Evolutionary conservation across 2,329 filamentous ascomycete genomes (phyloP), one percentile per base, ranked within the genome.

Genomic region (Fusarium albosuccineum): DNA sequence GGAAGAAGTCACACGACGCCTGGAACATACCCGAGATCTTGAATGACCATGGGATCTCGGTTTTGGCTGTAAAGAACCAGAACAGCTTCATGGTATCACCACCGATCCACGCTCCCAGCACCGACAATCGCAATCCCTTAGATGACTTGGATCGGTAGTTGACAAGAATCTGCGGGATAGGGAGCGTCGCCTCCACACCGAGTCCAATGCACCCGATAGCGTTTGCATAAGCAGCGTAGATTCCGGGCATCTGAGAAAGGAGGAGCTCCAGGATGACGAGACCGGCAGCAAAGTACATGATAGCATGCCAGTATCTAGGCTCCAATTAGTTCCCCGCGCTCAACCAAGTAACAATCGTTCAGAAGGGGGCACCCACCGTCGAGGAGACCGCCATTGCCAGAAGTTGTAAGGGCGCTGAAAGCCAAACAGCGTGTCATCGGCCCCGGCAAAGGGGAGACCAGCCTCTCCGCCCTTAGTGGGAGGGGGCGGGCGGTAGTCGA

Each of bases 41-140:
- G 79, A 96, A 97, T 2, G 91, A 88, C 85, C 86, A 86, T 0
- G 92, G 92, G 33, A 96, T 92, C 72, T 86, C 83, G 5, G 87
- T 87, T 1, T 85, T 87, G 1, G 90, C 87, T 2, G 89, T 92
- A 64, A 94, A 91, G 81, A 95, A 96, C 89, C 89, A 91, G 73
- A 93, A 92, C 85, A 95, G 91, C 84, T 97, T 97, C 89, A 96
- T 93, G 9, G 87, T 83, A 78, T 97, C 92, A 64, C 92, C 92
- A 3, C 91, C 80, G 54, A 97, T 82, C 92, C 92, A 97, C 76
- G 90, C 93, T 29, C 84, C 86, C 60, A 96, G 81, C 5, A 97
- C 89, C 7, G 90, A 93, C 10, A 93, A 75, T 14, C 92, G 86
- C 79, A 97, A 93, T 6, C 92, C 92, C 76, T 89, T 91, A 82